phyloP scores from a whole-genome alignment of 352 stramenopile species.

The Elongisporangium prolatum region DNA sequence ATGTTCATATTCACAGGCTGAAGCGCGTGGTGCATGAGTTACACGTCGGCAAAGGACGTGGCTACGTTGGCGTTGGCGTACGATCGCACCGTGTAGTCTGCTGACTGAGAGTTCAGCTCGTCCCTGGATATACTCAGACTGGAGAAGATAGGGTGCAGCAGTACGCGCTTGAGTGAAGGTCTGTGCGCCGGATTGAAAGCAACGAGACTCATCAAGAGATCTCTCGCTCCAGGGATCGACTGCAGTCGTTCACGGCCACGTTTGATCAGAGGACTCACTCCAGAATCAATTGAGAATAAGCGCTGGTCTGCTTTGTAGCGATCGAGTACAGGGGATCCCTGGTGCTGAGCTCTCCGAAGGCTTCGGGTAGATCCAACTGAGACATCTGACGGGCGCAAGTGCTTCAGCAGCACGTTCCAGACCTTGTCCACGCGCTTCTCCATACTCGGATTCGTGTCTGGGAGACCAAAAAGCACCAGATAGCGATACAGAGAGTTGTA shows the following conservation, averaged over 20 bases:
- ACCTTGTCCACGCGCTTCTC: conserved; percentile 36
- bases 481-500: conserved; percentile 96
- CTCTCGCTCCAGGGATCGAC: conserved; percentile 31
- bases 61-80: conserved; percentile 23
- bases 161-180: conserved; percentile 61
- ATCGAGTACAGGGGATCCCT: background rate
- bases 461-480: conserved; percentile 95
- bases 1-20: background rate
- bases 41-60: conserved; percentile 37
- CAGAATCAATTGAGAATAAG: conserved; percentile 43
- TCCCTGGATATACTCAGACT: conserved; percentile 15
- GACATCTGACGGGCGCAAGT: conserved; percentile 44
- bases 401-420: conserved; percentile 57
- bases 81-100: conserved; percentile 57
- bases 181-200: conserved; percentile 55
- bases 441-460: conserved; percentile 40
- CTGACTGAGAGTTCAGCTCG: conserved; percentile 3
- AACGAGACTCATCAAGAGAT: conserved; percentile 48
- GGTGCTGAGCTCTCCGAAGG: background rate
- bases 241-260: conserved; percentile 46
- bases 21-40: conserved; percentile 3
- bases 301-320: conserved; percentile 18
- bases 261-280: conserved; percentile 42
- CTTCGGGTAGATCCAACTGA: conserved; percentile 10
- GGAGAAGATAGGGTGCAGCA: conserved; percentile 59